Base-by-base conservation (phyloP, 2,329 filamentous ascomycete genomes). In the Diaporthe velutina region DNA sequence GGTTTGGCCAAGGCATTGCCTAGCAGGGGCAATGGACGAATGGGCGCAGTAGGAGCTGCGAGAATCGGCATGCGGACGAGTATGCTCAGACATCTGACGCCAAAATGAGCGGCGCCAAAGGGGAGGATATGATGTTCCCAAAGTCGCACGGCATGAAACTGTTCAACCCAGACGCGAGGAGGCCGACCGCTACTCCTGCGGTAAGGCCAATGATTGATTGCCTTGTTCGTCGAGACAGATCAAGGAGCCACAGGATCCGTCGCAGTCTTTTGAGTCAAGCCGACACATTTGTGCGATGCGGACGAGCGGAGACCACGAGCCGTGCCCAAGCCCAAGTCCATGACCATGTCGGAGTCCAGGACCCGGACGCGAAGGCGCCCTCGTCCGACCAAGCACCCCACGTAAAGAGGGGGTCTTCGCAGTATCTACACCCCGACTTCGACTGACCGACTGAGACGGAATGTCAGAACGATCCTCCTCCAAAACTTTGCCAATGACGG, bases 111-210 rank as follows among this genome's bases (percentile, higher is more conserved):
- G 54, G 35, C 52, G 52, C 55, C 42, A 45, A 55, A 45, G 57
- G 61, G 28, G 38, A 30, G 12, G 15, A 55, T 64, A 45, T 38
- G 48, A 66, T 30, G 33, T 10, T 35, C n/a, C 57, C 45, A 58
- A 61, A 71, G 74, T 76, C 28, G 58, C 61, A 72, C 72, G 22
- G 30, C 72, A 76, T 55, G 38, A 67, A 68, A 25, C 64, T 67
- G 45, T 54, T 64, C 72, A 61, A 71, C 38, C 67, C 54, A 19
- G 33, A 54, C 55, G 50, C 4, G 60, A 71, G 54, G 15, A 45
- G 40, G 42, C 38, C 42, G 28, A 42, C n/a, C 40, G 60, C 42
- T 67, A 45, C 28, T 42, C 17, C 22, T 40, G 40, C 35, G 38
- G 33, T 13, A 52, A 66, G 50, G 22, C 42, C 70, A 73, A 66